These are phyloP conservation scores for Kwoniella sp. DNA, from an alignment of 768 basidiomycete species.

Conservation along the genomic window DNA sequence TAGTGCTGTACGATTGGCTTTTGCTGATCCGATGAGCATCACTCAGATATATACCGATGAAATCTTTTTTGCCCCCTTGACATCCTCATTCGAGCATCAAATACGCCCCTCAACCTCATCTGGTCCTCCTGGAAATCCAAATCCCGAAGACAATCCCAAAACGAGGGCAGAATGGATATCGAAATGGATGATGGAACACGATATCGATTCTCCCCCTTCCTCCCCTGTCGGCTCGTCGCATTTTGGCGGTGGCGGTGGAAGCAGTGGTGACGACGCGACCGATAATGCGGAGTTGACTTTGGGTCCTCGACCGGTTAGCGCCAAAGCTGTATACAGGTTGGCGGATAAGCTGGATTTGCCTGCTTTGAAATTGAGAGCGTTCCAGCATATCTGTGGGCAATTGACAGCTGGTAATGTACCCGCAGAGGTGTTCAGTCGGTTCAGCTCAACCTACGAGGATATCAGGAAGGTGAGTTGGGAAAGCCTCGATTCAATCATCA, in stretches of 20 bases:
- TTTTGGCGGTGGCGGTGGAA: not conserved
- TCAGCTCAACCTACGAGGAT: slow-evolving; percentile 77
- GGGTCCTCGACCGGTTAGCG: slow-evolving; percentile 72
- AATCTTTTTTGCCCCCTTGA: slow-evolving; percentile 79
- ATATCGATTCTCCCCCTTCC: slow-evolving; percentile 21
- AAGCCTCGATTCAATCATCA: too few relatives aligned
- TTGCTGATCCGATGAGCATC: not conserved
- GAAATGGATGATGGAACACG: slow-evolving; percentile 63
- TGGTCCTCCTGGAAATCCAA: slow-evolving; percentile 14
- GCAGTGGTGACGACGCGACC: slow-evolving; percentile 1
- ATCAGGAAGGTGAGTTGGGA: slow-evolving; percentile 66
- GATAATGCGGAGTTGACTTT: slow-evolving; percentile 58
- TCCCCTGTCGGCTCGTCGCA: not conserved
- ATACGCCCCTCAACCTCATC: slow-evolving; percentile 50
- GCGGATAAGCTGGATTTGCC: slow-evolving; percentile 74
- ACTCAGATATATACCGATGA: slow-evolving; percentile 78
- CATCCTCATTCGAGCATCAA: slow-evolving; percentile 63
- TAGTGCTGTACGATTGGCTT: too few relatives aligned
- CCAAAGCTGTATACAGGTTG: slow-evolving; percentile 78
- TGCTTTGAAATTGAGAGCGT: slow-evolving; percentile 74
- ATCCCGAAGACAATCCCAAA: slow-evolving; percentile 10
- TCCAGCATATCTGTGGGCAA: slow-evolving; percentile 75
- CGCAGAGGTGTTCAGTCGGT: slow-evolving; percentile 81
- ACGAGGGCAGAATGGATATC: slow-evolving; percentile 67
- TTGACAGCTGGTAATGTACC: slow-evolving; percentile 79